Percentiles rank a stretch among this genome's conserved stretches.
These are phyloP conservation scores for Xylariaceae sp. DNA, from an alignment of 2,329 filamentous ascomycete genomes.

Conservation along the genomic window DNA sequence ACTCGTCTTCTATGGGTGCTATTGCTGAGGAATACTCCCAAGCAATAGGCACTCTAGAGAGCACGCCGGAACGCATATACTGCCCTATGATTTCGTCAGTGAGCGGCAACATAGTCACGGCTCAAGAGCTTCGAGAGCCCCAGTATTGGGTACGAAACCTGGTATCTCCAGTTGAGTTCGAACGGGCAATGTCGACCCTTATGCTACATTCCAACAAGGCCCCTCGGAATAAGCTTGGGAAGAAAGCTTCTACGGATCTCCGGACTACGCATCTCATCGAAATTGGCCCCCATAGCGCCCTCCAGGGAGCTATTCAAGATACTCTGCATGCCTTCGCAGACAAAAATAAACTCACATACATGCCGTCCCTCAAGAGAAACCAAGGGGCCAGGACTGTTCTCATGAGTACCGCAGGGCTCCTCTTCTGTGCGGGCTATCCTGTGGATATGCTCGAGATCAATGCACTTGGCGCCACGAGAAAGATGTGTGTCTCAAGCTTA, in stretches of 20 bases:
- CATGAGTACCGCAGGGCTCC: background rate
- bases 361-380: background rate
- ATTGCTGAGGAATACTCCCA: constrained; percentile 4
- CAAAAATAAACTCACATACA: background rate
- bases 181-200: background rate
- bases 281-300: constrained; percentile 4
- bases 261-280: constrained; percentile 1
- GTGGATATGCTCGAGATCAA: constrained; percentile 1
- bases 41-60: constrained; percentile 2
- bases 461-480: too few species aligned
- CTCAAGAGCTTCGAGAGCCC: background rate
- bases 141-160: constrained; percentile 7
- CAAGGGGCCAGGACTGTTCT: background rate
- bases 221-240: background rate
- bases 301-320: constrained; percentile 3
- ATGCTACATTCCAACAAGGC: background rate
- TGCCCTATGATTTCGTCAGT: constrained; percentile 4
- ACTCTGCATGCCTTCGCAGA: background rate
- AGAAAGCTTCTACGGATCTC: background rate
- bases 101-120: constrained; percentile 1
- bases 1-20: constrained; percentile 4
- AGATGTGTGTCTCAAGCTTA: too few species aligned
- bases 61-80: background rate
- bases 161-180: constrained; percentile 5
- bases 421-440: constrained; percentile 2